Conservation (phyloP, 257 asterid genomes). For the Gentiana straminea region DNA sequence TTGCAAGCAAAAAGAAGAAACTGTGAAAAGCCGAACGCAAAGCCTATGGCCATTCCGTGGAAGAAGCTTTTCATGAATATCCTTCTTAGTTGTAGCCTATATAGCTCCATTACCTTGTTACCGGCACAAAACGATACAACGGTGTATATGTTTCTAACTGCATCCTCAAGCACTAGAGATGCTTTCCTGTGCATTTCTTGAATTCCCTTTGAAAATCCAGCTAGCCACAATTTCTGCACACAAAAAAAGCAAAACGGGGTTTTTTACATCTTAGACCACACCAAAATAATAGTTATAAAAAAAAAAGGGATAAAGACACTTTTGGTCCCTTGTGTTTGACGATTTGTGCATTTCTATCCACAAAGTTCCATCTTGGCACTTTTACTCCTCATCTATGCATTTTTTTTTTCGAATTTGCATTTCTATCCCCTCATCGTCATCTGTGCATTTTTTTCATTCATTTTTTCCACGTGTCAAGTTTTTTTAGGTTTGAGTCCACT, state of each 20-base stretch:
- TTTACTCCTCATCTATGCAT: too few relatives aligned
- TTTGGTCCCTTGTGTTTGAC: too few relatives aligned
- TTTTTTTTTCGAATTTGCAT: too few relatives aligned
- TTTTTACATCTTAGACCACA: too few relatives aligned
- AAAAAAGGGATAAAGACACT: too few relatives aligned
- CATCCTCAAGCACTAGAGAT: slow-evolving; percentile 93
- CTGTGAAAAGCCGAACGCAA: slow-evolving; percentile 94
- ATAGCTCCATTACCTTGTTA: slow-evolving; percentile 97
- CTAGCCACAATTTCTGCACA: slow-evolving; percentile 96
- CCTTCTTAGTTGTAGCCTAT: slow-evolving; percentile 64
- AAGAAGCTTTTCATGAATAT: slow-evolving; percentile 90
- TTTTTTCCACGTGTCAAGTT: too few relatives aligned
- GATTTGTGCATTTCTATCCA: too few relatives aligned
- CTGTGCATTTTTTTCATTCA: too few relatives aligned
- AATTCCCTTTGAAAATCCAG: slow-evolving; percentile 98
- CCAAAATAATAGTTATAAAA: too few relatives aligned
- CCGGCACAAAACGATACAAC: slow-evolving; percentile 99
- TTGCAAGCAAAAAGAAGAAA: slow-evolving; percentile 98
- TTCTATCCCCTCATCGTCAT: too few relatives aligned
- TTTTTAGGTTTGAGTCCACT: too few relatives aligned
- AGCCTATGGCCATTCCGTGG: slow-evolving; percentile 97
- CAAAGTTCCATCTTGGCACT: too few relatives aligned
- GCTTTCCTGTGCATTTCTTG: slow-evolving; percentile 99
- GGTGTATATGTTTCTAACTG: slow-evolving; percentile 92
- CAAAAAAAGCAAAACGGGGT: background rate